Evolutionary conservation across 139 green algal genomes (phyloP).

Genomic region (Coelastrella sp.): DNA sequence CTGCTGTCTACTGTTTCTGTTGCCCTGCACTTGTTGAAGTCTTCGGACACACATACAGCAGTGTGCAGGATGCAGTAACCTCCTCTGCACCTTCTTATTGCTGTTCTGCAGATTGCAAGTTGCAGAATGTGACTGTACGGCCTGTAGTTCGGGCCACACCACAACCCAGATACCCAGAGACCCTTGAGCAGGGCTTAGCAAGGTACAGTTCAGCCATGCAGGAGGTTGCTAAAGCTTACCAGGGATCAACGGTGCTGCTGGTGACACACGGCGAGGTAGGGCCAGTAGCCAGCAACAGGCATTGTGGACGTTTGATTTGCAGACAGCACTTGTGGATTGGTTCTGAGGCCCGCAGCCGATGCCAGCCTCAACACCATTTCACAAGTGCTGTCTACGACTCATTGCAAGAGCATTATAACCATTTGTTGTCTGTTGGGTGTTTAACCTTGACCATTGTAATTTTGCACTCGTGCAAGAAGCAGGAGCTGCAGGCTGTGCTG

Average conservation of each 20-base stretch:
- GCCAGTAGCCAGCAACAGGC: too few species aligned
- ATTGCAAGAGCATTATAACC: too few species aligned
- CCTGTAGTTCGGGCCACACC: neutral
- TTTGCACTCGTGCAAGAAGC: neutral
- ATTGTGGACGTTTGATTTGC: too few species aligned
- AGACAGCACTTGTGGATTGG: too few species aligned
- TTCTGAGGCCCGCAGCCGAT: too few species aligned
- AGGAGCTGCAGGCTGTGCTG: neutral
- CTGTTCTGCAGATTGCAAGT: constrained; percentile 28
- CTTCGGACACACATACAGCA: neutral
- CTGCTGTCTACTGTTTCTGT: neutral
- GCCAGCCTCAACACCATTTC: too few species aligned
- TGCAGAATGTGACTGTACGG: neutral
- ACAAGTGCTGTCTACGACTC: too few species aligned
- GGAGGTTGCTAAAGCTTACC: constrained; percentile 7
- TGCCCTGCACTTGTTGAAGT: neutral
- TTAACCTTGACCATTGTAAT: neutral
- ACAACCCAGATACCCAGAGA: constrained; percentile 54
- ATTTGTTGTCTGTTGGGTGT: too few species aligned
- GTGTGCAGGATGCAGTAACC: neutral
- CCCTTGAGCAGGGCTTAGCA: constrained; percentile 44
- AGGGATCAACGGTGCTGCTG: constrained; percentile 51
- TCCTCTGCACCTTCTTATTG: neutral
- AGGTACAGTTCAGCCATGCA: constrained; percentile 49
- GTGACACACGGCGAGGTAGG: constrained; percentile 65